These are phyloP conservation scores for Primulina huaijiensis DNA, from an alignment of 257 asterid species.

Conservation along the genomic window DNA sequence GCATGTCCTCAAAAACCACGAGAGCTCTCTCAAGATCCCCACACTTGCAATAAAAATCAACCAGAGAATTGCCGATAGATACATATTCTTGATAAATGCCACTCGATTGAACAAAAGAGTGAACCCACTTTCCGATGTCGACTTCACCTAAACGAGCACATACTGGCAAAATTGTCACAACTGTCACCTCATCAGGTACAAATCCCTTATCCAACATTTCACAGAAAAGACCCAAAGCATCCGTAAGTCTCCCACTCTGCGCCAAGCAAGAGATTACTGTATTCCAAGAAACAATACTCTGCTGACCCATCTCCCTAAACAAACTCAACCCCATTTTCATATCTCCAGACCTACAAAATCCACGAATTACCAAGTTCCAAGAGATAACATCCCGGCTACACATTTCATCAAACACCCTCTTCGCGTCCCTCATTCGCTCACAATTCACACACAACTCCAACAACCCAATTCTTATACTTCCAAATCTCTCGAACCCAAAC, in stretches of 20 bases:
- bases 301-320: conserved; percentile 27
- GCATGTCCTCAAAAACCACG: conserved; percentile 26
- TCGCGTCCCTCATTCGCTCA: conserved; percentile 29
- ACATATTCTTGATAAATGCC: conserved; percentile 27
- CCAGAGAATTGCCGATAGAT: conserved; percentile 33
- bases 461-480: conserved; percentile 20
- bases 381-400: conserved; percentile 31
- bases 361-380: conserved; percentile 41
- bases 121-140: conserved; percentile 28
- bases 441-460: conserved; percentile 29
- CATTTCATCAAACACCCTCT: conserved; percentile 42
- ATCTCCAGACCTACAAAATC: conserved; percentile 31
- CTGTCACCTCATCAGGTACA: conserved; percentile 33
- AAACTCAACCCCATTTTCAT: conserved; percentile 31
- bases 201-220: conserved; percentile 28
- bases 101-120: conserved; percentile 24
- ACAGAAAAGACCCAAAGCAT: conserved; percentile 22
- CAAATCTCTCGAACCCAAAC: conserved; percentile 29
- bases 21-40: conserved; percentile 29
- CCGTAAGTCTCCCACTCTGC: conserved; percentile 25
- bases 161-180: conserved; percentile 26
- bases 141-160: conserved; percentile 33
- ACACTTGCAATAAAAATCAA: conserved; percentile 33
- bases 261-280: conserved; percentile 33
- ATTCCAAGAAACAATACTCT: conserved; percentile 33